These are phyloP conservation scores for Bipolaris zeicola DNA, from an alignment of 2,329 filamentous ascomycete genomes.

Conservation along the genomic window DNA sequence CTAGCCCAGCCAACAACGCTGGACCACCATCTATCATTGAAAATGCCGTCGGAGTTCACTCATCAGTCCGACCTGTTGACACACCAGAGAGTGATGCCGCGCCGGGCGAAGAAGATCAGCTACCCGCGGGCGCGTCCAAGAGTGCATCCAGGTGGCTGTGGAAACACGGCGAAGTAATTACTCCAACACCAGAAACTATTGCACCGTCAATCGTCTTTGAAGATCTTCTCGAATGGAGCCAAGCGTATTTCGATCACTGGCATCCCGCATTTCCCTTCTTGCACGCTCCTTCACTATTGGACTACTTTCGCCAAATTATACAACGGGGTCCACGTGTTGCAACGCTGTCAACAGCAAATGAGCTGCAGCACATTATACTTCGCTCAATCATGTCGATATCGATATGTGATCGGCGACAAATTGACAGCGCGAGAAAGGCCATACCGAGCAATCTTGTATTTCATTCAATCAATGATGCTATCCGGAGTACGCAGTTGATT, in stretches of 20 bases:
- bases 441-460: constrained; percentile 24
- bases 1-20: constrained; percentile 18
- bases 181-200: constrained; percentile 1
- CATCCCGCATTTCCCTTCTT: constrained; percentile 34
- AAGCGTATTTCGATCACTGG: constrained; percentile 37
- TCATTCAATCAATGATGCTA: constrained; percentile 29
- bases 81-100: constrained; percentile 26
- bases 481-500: constrained; percentile 22
- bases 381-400: constrained; percentile 35
- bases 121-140: constrained; percentile 25
- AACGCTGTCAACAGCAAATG: constrained; percentile 3
- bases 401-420: constrained; percentile 28
- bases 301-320: constrained; percentile 21
- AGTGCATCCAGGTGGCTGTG: constrained; percentile 33
- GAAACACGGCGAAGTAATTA: constrained; percentile 21
- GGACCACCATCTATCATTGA: constrained; percentile 15
- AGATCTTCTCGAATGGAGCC: constrained; percentile 34
- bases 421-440: constrained; percentile 4
- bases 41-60: constrained; percentile 3
- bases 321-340: constrained; percentile 4
- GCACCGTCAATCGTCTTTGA: constrained; percentile 19
- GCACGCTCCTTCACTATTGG: constrained; percentile 29
- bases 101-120: constrained; percentile 29
- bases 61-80: constrained; percentile 10
- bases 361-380: constrained; percentile 26